These are phyloP conservation scores for Sphagnum fallax DNA, from an alignment of 228 moss, liverwort and hornwort species.

Conservation along the genomic window DNA sequence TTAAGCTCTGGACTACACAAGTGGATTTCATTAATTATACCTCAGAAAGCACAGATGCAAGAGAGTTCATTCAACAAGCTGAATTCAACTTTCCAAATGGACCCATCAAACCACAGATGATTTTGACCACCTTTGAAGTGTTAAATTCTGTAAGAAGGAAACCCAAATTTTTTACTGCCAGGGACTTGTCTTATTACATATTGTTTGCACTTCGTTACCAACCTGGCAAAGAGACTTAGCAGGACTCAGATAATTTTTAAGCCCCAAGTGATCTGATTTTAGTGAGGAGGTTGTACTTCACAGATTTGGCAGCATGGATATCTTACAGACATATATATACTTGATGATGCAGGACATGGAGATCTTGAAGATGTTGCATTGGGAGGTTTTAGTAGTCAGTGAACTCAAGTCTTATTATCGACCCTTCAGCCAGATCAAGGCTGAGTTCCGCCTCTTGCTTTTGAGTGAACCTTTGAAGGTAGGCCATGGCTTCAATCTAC, in stretches of 20 bases:
- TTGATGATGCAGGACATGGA: slow-evolving; percentile 34
- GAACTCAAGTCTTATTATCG: slow-evolving; percentile 23
- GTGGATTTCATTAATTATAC: slow-evolving; percentile 46
- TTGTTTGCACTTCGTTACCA: too few relatives aligned
- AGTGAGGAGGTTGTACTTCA: too few relatives aligned
- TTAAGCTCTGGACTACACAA: slow-evolving; percentile 39
- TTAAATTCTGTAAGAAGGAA: slow-evolving; percentile 22
- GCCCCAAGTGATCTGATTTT: too few relatives aligned
- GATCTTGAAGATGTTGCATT: slow-evolving; percentile 32
- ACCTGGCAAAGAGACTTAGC: too few relatives aligned
- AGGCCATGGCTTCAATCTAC: too few relatives aligned
- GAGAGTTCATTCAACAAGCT: slow-evolving; percentile 31
- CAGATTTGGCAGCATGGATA: too few relatives aligned
- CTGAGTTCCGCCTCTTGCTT: slow-evolving; percentile 36
- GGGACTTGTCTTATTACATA: too few relatives aligned
- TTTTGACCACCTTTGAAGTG: slow-evolving; percentile 58
- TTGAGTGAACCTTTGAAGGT: slow-evolving; percentile 64
- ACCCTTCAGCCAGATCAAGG: slow-evolving; percentile 37
- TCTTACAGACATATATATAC: too few relatives aligned
- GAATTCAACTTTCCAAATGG: slow-evolving; percentile 37
- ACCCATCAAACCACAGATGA: slow-evolving; percentile 46
- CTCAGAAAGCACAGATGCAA: slow-evolving; percentile 41
- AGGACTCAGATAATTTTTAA: too few relatives aligned
- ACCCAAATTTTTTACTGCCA: too few relatives aligned
- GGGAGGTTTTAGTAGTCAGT: slow-evolving; percentile 47